phyloP scores from a whole-genome alignment of 164 flowering plant species.

The Liriodendron chinense region DNA sequence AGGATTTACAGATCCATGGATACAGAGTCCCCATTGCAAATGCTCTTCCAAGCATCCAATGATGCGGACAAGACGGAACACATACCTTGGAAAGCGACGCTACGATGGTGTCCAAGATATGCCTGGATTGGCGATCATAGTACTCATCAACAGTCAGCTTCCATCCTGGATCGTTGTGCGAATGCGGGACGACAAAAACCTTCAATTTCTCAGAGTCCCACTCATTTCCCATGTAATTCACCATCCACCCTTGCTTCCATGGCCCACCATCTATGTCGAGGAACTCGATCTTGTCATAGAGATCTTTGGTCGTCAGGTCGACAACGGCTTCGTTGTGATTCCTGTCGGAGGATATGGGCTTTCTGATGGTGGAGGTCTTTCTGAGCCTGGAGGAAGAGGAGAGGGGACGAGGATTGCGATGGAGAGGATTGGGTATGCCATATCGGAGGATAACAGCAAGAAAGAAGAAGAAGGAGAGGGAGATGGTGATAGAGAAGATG shows the following conservation, averaged over 20 bases:
- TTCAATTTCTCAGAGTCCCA: constrained; percentile 91
- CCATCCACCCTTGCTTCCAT: constrained; percentile 97
- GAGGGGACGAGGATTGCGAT: constrained; percentile 34
- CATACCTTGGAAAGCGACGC: constrained; percentile 76
- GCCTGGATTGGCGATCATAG: constrained; percentile 69
- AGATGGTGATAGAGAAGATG: constrained; percentile 67
- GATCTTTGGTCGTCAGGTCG: constrained; percentile 83
- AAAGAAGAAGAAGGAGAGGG: constrained; percentile 63
- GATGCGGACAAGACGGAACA: not conserved
- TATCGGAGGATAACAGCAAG: constrained; percentile 43
- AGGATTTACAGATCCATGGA: not conserved
- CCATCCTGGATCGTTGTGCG: constrained; percentile 99
- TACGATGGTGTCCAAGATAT: constrained; percentile 86
- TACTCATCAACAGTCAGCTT: constrained; percentile 96
- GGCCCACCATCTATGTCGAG: constrained; percentile 81
- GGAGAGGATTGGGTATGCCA: constrained; percentile 52
- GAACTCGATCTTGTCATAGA: constrained; percentile 88
- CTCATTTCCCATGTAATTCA: constrained; percentile 69
- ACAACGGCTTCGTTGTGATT: constrained; percentile 33
- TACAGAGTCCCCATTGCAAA: not conserved
- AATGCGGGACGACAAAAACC: constrained; percentile 96
- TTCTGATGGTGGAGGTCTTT: constrained; percentile 19
- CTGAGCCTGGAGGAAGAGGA: constrained; percentile 13
- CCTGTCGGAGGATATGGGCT: constrained; percentile 9
- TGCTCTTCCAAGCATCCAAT: not conserved